Evolutionary conservation across 2,329 filamentous ascomycete species (phyloP).

Genomic region (Colletotrichum karsti): DNA sequence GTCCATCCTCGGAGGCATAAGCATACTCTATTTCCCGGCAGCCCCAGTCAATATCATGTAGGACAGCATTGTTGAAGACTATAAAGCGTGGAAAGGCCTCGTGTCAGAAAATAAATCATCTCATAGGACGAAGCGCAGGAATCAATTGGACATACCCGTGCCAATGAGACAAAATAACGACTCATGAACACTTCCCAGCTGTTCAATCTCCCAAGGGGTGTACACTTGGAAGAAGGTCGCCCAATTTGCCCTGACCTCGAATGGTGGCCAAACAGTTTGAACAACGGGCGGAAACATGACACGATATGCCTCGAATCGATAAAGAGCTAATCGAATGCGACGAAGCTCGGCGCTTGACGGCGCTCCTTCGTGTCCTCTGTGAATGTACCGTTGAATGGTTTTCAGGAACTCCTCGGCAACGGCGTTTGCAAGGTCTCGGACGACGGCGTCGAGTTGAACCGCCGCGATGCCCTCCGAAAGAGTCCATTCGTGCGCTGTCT

Average conservation of each 20-base stretch:
- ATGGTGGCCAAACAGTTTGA: background rate
- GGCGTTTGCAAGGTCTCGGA: background rate
- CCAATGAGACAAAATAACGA: background rate
- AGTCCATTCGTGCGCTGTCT: background rate
- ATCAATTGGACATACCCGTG: background rate
- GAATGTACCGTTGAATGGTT: background rate
- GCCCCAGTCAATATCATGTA: background rate
- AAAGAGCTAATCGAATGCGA: background rate
- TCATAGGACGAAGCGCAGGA: no score
- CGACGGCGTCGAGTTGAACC: background rate
- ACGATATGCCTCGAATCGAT: background rate
- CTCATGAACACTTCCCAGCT: background rate
- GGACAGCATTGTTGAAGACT: background rate
- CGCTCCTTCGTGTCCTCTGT: background rate
- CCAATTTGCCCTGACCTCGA: background rate
- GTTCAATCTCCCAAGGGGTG: background rate
- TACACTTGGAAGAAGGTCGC: background rate
- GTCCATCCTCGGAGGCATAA: background rate
- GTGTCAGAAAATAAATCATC: background rate
- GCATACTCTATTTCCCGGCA: background rate
- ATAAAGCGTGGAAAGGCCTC: background rate
- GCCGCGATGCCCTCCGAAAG: background rate
- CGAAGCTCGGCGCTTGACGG: background rate
- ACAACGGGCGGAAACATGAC: background rate
- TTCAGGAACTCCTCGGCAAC: background rate